phyloP scores from a whole-genome alignment of 208 protist species.

The Acanthamoeba lenticulata region DNA sequence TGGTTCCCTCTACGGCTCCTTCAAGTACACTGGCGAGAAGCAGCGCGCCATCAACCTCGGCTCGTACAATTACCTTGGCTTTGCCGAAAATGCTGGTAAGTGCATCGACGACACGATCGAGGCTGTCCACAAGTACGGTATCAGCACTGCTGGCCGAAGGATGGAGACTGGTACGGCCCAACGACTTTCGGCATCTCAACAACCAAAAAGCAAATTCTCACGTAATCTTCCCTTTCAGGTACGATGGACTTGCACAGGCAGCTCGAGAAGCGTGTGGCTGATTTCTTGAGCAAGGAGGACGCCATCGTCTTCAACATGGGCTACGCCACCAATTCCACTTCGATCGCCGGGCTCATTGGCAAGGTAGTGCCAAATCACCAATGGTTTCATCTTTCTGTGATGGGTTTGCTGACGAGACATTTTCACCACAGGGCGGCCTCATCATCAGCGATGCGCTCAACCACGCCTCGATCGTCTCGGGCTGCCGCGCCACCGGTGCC shows the following conservation, averaged over 20 bases:
- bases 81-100: constrained; percentile 93
- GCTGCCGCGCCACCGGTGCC: constrained; percentile 81
- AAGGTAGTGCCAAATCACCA: constrained; percentile 34
- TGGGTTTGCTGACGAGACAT: not conserved
- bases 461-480: constrained; percentile 86
- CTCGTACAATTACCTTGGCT: constrained; percentile 99
- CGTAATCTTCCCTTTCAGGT: not conserved
- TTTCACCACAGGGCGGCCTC: constrained; percentile 68
- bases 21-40: constrained; percentile 85
- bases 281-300: constrained; percentile 86
- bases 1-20: constrained; percentile 78
- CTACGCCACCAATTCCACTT: constrained; percentile 89
- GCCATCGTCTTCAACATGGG: constrained; percentile 88
- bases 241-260: constrained; percentile 68
- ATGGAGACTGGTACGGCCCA: constrained; percentile 75
- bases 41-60: constrained; percentile 94
- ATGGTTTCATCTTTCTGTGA: not conserved
- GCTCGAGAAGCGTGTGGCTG: constrained; percentile 81
- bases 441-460: constrained; percentile 88
- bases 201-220: not conserved
- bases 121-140: constrained; percentile 88
- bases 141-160: constrained; percentile 86
- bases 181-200: too few species aligned
- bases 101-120: constrained; percentile 90
- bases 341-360: constrained; percentile 80